Evolutionary conservation across 1,139 yeast species (phyloP), one percentile per base, ranked within the genome.

Genomic region (Geotrichum europaeum): DNA sequence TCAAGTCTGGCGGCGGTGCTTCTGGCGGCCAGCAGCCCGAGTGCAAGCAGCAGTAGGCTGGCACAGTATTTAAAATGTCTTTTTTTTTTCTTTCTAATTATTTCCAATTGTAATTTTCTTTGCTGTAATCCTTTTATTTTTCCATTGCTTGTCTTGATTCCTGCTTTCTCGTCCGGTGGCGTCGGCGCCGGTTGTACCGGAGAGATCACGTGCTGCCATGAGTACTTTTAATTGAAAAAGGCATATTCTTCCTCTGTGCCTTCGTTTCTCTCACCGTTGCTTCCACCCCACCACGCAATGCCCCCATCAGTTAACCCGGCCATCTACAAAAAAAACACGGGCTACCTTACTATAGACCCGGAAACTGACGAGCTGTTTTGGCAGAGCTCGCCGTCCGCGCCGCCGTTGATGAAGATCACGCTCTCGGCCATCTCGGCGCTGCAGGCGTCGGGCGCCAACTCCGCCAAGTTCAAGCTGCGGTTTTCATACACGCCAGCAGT

Each of bases 361-460:
- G 62, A 61, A 25, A 64, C 64, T 9, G 68, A 61, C 32, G 67
- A 64, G 43, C 62, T 67, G 6, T 56, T 57, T 34, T 69, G 71
- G 71, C 61, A 58, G 53, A 64, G 66, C 9, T 64, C 61, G 25
- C 64, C 62, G 60, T 61, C 18, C 49, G 66, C 32, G 57, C 67
- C 53, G 61, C 65, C 24, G 40, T 59, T 58, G 30, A 60, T 63
- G 56, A 56, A 55, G 50, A 53, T 66, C 53, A 57, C 58, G 40
- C 61, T 67, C 2, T 60, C 60, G 18, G 24, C 54, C 24, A 79
- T 86, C 53, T 76, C 78, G n/a, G 81, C 82, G 63, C 73, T 90
- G 49, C 90, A 87, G 69, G 96, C 92, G 0, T 84, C 96, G 0
- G 87, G 89, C 28, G 86, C 87, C 13, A 76, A 84, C 0, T 79